Percentiles rank a stretch among this genome's conserved stretches.
These are phyloP conservation scores for Brassica rapa DNA, from an alignment of 345 rosid genomes.

Conservation along the genomic window DNA sequence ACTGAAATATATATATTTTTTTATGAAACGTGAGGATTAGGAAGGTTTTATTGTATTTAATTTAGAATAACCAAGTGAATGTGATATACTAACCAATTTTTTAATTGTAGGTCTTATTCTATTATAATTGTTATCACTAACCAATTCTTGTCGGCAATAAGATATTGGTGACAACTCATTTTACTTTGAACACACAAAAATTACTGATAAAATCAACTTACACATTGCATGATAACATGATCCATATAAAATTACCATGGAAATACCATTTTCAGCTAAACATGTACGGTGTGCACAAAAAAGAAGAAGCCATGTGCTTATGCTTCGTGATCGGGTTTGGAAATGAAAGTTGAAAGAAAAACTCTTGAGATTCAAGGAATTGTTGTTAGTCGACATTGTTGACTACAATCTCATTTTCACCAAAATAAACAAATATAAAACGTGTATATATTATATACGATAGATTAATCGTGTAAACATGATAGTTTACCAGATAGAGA, in stretches of 20 bases:
- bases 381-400: constrained; percentile 2
- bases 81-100: constrained; percentile 37
- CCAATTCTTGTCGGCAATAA: constrained; percentile 31
- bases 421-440: background rate
- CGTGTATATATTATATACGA: background rate
- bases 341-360: background rate
- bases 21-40: constrained; percentile 20
- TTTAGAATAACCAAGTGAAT: constrained; percentile 19
- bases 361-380: background rate
- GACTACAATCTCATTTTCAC: background rate
- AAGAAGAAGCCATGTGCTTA: background rate
- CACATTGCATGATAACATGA: background rate
- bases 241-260: background rate
- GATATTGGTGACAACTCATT: constrained; percentile 18
- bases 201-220: background rate
- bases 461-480: background rate
- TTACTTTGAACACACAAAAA: background rate
- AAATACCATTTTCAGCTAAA: background rate
- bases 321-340: background rate
- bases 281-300: background rate
- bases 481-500: background rate
- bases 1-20: background rate
- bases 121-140: constrained; percentile 23
- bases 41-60: constrained; percentile 30
- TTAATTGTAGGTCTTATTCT: constrained; percentile 31